Conservation (phyloP, 306 rosid genomes). For the Parietaria judaica region DNA sequence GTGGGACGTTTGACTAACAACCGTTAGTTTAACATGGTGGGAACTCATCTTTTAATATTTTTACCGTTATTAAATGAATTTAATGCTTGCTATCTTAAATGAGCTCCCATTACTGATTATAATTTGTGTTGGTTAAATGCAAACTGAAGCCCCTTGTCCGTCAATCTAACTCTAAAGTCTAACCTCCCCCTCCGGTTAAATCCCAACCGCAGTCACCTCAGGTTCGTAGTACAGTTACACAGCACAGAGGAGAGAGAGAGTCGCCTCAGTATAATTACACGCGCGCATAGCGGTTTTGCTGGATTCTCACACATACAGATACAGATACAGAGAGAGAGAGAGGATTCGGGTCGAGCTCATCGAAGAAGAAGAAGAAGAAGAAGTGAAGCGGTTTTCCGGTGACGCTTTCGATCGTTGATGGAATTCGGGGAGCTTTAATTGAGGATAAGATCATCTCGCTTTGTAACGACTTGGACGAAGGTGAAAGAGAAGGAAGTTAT, state of each 20-base stretch:
- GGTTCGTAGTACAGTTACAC: conserved; percentile 21
- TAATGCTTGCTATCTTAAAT: too few species aligned
- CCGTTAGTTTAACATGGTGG: too few species aligned
- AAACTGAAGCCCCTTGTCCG: conserved; percentile 8
- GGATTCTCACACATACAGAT: conserved; percentile 17
- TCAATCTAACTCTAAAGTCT: conserved; percentile 1
- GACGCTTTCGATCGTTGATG: too few species aligned
- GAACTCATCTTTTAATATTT: too few species aligned
- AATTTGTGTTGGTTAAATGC: too few species aligned
- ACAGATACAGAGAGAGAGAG: background rate
- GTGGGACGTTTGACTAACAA: too few species aligned
- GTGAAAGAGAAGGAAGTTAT: background rate
- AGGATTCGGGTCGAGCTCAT: background rate
- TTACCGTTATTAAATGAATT: too few species aligned
- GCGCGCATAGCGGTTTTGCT: conserved; percentile 38
- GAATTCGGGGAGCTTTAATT: too few species aligned
- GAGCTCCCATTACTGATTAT: too few species aligned
- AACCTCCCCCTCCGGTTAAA: conserved; percentile 21
- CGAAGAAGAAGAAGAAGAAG: too few species aligned
- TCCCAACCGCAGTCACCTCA: conserved; percentile 30
- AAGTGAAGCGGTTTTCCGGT: too few species aligned
- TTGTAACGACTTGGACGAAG: background rate
- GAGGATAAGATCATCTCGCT: too few species aligned
- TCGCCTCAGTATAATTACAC: conserved; percentile 32
- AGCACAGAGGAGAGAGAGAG: conserved; percentile 20